Percentiles rank a stretch among this genome's conserved stretches.
Evolutionary conservation across 805 yeast species (phyloP).

Genomic region (Spathaspora gorwiae): DNA sequence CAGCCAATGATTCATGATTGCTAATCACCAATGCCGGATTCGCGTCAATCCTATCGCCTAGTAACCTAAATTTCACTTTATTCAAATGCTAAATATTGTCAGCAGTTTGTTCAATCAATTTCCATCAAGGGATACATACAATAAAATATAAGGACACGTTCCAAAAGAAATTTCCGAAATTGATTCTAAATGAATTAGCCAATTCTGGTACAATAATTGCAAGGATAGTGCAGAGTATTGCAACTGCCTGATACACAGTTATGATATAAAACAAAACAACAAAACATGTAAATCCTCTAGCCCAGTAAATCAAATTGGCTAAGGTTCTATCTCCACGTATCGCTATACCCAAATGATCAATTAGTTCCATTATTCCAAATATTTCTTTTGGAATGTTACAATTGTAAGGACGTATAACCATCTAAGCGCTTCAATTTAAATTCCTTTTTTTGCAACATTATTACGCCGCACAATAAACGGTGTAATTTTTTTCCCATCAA

Average conservation of each 20-base stretch:
- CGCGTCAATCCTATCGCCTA: slow-evolving; percentile 39
- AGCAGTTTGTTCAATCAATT: slow-evolving; percentile 3
- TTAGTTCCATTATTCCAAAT: slow-evolving; percentile 3
- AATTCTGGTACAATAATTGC: slow-evolving; percentile 15
- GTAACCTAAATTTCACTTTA: slow-evolving; percentile 30
- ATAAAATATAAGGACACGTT: slow-evolving; percentile 23
- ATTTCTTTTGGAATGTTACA: neutral
- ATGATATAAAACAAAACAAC: slow-evolving; percentile 1
- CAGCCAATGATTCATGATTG: slow-evolving; percentile 69
- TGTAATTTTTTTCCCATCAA: neutral
- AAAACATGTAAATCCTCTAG: slow-evolving; percentile 6
- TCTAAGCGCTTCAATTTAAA: neutral
- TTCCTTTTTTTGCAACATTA: neutral
- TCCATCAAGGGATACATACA: slow-evolving; percentile 15
- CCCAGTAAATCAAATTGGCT: neutral
- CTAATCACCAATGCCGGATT: slow-evolving; percentile 38
- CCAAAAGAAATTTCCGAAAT: slow-evolving; percentile 20
- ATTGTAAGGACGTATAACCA: no score
- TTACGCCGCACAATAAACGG: neutral
- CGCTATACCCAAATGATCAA: slow-evolving; percentile 7
- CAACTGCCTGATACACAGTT: slow-evolving; percentile 4
- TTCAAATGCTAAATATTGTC: slow-evolving; percentile 16
- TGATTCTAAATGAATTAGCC: slow-evolving; percentile 5
- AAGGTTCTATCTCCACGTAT: neutral
- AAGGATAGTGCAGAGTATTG: neutral